phyloP scores from a whole-genome alignment of 2,329 filamentous ascomycete genomes.

The Trichophyton verrucosum region DNA sequence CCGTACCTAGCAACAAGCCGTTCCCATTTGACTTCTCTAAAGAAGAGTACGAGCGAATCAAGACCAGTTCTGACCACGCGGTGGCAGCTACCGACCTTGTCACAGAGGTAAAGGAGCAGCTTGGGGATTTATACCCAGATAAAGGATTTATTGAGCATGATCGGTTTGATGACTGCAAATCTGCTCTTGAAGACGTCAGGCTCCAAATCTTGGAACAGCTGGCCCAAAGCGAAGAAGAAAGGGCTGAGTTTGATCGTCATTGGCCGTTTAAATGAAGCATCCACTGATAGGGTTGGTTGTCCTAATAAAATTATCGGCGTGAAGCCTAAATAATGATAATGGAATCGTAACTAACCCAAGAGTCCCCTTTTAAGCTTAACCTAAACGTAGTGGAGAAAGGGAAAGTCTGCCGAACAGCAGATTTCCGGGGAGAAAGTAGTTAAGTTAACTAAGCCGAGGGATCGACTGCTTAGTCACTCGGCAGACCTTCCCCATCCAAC shows the following conservation, averaged over 20 bases:
- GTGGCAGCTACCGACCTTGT: slow-evolving; percentile 5
- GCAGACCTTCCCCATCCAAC: background rate
- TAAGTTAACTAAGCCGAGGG: background rate
- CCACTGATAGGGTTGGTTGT: too few species aligned
- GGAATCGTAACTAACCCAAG: too few species aligned
- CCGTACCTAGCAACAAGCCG: slow-evolving; percentile 11
- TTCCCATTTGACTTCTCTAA: background rate
- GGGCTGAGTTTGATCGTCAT: background rate
- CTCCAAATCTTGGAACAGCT: slow-evolving; percentile 5
- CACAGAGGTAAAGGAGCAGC: background rate
- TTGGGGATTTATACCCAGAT: slow-evolving; percentile 10
- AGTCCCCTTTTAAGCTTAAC: too few species aligned
- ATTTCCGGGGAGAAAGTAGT: background rate
- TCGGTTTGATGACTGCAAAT: slow-evolving; percentile 10
- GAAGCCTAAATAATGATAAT: too few species aligned
- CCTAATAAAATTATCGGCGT: too few species aligned
- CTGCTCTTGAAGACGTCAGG: slow-evolving; percentile 3
- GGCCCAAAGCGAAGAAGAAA: slow-evolving; percentile 4
- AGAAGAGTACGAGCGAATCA: background rate
- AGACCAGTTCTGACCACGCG: background rate
- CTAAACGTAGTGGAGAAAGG: background rate
- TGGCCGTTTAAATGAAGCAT: slow-evolving; percentile 8
- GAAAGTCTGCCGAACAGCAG: background rate
- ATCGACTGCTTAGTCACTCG: background rate
- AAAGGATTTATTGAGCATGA: slow-evolving; percentile 8